These are phyloP conservation scores for Thelonectria rubi DNA, from an alignment of 2,329 filamentous ascomycete species.

Conservation along the genomic window DNA sequence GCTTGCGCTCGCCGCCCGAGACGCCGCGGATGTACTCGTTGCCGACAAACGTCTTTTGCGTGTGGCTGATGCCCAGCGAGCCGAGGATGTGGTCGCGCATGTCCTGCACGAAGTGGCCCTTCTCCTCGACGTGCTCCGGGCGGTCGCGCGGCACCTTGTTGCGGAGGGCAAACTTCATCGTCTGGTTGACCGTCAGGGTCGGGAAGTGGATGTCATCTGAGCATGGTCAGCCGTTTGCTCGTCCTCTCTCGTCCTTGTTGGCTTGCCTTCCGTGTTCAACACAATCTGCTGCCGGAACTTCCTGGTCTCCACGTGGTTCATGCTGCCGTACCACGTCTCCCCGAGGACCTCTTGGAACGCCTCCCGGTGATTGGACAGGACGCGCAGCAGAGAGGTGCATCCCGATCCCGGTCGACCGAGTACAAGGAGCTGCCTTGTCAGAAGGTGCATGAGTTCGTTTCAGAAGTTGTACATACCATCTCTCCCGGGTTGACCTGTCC, in stretches of 20 bases:
- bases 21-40: constrained; percentile 69
- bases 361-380: constrained; percentile 44
- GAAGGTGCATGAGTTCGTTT: constrained; percentile 18
- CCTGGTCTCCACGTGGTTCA: constrained; percentile 37
- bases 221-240: background rate
- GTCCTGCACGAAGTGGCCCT: constrained; percentile 43
- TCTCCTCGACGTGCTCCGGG: constrained; percentile 47
- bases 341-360: constrained; percentile 43
- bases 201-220: constrained; percentile 69
- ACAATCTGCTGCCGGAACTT: constrained; percentile 43
- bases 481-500: constrained; percentile 54
- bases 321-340: constrained; percentile 40
- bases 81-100: constrained; percentile 52
- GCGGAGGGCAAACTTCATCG: constrained; percentile 69
- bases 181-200: constrained; percentile 70
- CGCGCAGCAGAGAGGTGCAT: constrained; percentile 45
- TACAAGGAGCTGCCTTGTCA: constrained; percentile 41
- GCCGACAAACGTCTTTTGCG: constrained; percentile 68
- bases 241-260: background rate
- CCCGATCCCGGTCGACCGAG: constrained; percentile 46
- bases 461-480: constrained; percentile 46
- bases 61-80: constrained; percentile 72
- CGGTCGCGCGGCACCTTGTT: constrained; percentile 68
- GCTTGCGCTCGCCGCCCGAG: constrained; percentile 71
- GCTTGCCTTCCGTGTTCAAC: constrained; percentile 45